Conservation (phyloP, 2,329 filamentous ascomycete species). For the Corinectria fuckeliana region DNA sequence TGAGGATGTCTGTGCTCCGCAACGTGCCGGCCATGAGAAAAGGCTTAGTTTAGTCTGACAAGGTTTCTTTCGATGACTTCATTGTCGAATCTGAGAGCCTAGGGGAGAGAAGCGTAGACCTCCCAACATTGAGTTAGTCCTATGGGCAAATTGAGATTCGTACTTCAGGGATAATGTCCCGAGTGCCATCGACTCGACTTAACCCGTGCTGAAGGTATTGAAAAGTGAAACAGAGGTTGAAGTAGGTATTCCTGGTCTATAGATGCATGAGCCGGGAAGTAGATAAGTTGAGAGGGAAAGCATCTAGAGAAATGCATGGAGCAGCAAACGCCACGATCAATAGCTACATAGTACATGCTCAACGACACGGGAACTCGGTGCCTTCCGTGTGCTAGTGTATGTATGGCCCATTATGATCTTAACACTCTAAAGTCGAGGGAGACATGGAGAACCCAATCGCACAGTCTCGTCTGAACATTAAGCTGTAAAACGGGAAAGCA, state of each 20-base stretch:
- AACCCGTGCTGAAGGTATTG: not conserved
- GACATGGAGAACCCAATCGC: not conserved
- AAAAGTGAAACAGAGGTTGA: not conserved
- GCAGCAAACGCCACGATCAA: not conserved
- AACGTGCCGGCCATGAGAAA: not conserved
- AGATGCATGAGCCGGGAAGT: not conserved
- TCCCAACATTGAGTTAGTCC: not conserved
- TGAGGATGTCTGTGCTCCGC: not conserved
- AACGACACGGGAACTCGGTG: not conserved
- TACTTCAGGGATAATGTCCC: not conserved
- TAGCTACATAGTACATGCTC: constrained; percentile 4
- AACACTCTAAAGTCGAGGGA: not conserved
- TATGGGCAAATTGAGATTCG: not conserved
- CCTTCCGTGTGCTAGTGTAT: not conserved
- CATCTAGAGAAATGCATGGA: not conserved
- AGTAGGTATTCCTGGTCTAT: not conserved
- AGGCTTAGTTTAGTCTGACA: not conserved
- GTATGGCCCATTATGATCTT: not conserved
- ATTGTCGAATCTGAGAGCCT: not conserved
- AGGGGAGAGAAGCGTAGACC: not conserved
- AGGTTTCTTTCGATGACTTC: not conserved
- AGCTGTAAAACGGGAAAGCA: not conserved
- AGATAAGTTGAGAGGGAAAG: not conserved
- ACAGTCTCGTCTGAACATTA: not conserved
- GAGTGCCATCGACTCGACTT: not conserved